Conservation (phyloP, 345 rosid species). For the Syzygium jambos region DNA sequence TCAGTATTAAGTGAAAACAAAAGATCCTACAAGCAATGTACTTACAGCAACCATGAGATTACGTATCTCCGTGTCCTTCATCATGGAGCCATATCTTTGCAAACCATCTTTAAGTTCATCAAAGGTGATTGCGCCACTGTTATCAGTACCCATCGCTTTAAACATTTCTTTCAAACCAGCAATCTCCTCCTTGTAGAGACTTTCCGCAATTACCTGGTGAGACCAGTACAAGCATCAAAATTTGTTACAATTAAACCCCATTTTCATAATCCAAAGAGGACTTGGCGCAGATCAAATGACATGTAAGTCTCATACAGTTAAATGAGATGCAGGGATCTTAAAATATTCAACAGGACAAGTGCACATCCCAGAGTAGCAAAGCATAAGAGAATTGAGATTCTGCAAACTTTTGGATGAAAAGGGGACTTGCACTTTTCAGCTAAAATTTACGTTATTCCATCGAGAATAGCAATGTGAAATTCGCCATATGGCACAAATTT, state of each 20-base stretch:
- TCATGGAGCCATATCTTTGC: constrained; percentile 14
- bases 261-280: background rate
- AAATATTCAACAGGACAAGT: background rate
- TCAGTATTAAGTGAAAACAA: background rate
- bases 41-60: constrained; percentile 19
- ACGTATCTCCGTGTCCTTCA: constrained; percentile 14
- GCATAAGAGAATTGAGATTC: background rate
- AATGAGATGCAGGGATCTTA: background rate
- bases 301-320: background rate
- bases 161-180: background rate
- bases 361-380: accelerated
- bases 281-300: background rate
- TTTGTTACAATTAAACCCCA: background rate
- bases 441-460: background rate
- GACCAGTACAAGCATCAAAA: background rate
- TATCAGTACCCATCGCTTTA: background rate
- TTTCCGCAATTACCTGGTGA: background rate
- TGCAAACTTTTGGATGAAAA: background rate
- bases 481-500: background rate
- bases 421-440: background rate
- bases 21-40: background rate
- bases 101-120: constrained; percentile 27
- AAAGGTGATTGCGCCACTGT: constrained; percentile 23
- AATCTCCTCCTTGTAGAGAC: background rate
- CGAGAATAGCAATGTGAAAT: background rate